Base-by-base conservation (phyloP, 2,329 filamentous ascomycete genomes). In the Fusarium nurragi region DNA sequence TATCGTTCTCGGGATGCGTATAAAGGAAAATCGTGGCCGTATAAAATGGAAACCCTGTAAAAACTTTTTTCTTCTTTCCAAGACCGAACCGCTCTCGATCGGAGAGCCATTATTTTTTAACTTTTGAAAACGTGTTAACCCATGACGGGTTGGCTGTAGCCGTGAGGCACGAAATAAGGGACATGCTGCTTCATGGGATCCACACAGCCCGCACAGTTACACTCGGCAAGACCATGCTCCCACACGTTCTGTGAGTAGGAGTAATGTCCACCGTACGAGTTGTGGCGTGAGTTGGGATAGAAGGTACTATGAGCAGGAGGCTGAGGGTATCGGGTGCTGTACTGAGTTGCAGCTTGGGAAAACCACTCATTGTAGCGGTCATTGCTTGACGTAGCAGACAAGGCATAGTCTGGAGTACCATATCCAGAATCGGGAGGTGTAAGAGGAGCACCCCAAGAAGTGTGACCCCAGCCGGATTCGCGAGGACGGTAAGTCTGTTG, bases 371-470 rank as follows among this genome's bases (percentile, higher is more conserved):
- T 83, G 74, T 87, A 87, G 32, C 80, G 83, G 21, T 81, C 77
- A 53, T 86, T 86, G 64, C 80, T 79, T 1, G 84, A 83, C 0
- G 84, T 79, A 5, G 85, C 83, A 38, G 85, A 86, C 73, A 83
- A 81, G 45, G 80, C 77, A 63, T 87, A 86, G 67, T 88, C 85
- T 6, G 86, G 86, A 1, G 85, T 88, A 39, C 85, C 84, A 54
- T 88, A 88, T 7, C 86, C 86, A 19, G 86, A 88, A 63, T 88
- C 86, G 2, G 86, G 86, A 3, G 86, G 86, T 0, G 86, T 87
- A 54, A 87, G 75, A 8, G 84, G 84, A 44, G 81, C 80, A 13
- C 75, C 77, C 80, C 80, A 78, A 14, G 82, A 77, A 59, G 81
- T 81, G 54, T 78, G 77, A 30, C 77, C 70, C 78, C 83, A 83